Evolutionary conservation across 116 monocot genomes (phyloP).

Genomic region (Iris pallida): DNA sequence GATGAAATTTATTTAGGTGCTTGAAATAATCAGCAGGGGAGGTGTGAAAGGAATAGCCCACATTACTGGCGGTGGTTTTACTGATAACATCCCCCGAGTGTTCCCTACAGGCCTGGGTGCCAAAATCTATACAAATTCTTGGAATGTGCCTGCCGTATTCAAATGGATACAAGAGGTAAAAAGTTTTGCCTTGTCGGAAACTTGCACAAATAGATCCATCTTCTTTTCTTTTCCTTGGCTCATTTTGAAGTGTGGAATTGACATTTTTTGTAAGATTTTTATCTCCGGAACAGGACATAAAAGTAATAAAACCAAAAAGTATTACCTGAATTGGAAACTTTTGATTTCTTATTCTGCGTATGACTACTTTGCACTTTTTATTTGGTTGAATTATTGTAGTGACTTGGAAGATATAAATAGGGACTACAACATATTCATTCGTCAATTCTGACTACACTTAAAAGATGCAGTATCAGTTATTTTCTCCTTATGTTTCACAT

Average conservation of each 20-base stretch:
- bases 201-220: background rate
- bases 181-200: too few relatives aligned
- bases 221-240: background rate
- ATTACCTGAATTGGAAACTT: too few relatives aligned
- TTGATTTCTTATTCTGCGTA: too few relatives aligned
- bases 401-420: too few relatives aligned
- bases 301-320: too few relatives aligned
- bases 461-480: too few relatives aligned
- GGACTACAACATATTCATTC: too few relatives aligned
- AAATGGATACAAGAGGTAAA: constrained; percentile 90
- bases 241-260: background rate
- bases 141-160: constrained; percentile 72
- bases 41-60: constrained; percentile 95
- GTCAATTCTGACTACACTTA: too few relatives aligned
- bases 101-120: constrained; percentile 83
- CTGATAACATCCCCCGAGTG: constrained; percentile 84
- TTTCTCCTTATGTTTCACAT: too few relatives aligned
- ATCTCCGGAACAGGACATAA: too few relatives aligned
- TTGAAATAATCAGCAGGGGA: constrained; percentile 74
- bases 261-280: background rate
- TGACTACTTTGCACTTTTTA: too few relatives aligned
- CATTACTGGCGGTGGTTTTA: constrained; percentile 92
- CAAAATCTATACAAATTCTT: constrained; percentile 51
- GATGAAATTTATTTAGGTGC: constrained; percentile 35
- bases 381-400: too few relatives aligned